Conservation (phyloP, 495 filamentous ascomycete species). For the Tuber umbilicatum region DNA sequence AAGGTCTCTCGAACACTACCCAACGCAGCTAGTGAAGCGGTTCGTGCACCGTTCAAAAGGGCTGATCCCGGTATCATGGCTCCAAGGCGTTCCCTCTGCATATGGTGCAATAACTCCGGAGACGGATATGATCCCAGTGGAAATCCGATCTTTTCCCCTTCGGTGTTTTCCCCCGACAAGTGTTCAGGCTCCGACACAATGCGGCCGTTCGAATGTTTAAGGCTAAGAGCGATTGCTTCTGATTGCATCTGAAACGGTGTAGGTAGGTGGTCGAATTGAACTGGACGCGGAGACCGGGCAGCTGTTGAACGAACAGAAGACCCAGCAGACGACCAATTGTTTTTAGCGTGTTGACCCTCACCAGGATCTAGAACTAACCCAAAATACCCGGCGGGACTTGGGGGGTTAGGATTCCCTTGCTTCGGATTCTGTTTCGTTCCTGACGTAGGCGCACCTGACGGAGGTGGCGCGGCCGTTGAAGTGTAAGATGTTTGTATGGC, state of each 20-base stretch:
- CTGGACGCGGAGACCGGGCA: constrained; percentile 59
- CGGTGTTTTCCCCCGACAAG: constrained; percentile 42
- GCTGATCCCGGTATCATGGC: neutral
- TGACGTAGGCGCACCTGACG: constrained; percentile 14
- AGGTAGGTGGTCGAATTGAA: constrained; percentile 67
- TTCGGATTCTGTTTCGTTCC: constrained; percentile 18
- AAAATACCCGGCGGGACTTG: constrained; percentile 55
- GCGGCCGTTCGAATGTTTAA: constrained; percentile 51
- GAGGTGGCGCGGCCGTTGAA: constrained; percentile 15
- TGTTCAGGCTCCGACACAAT: constrained; percentile 41
- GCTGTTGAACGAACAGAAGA: constrained; percentile 63
- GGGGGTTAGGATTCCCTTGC: constrained; percentile 21
- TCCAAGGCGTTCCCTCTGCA: constrained; percentile 15
- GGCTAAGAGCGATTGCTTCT: constrained; percentile 52
- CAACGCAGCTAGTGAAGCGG: constrained; percentile 17
- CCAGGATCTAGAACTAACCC: constrained; percentile 59
- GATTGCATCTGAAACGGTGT: constrained; percentile 67
- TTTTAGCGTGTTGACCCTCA: constrained; percentile 57
- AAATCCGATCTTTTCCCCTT: constrained; percentile 30
- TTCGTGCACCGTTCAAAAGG: constrained; percentile 19
- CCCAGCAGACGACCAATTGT: constrained; percentile 65
- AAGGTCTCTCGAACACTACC: constrained; percentile 23
- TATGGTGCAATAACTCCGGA: constrained; percentile 14
- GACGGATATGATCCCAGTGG: constrained; percentile 32
- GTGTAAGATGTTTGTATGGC: constrained; percentile 22